Base-by-base conservation (phyloP, 2,329 filamentous ascomycete genomes). In the Pseudophaeomoniella oleicola region DNA sequence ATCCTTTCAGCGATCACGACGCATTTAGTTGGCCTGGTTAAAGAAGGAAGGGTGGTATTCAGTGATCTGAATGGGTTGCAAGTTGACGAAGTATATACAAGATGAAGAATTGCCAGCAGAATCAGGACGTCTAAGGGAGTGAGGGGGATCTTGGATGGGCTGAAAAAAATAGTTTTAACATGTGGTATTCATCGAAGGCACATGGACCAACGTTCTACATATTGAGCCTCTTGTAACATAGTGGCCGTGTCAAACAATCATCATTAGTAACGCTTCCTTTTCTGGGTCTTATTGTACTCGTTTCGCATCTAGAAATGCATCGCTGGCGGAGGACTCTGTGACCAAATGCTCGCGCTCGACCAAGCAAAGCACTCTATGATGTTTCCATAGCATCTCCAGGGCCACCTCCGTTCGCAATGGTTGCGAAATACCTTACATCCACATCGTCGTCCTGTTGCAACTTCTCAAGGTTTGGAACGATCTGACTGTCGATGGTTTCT, bases 371-470 rank as follows among this genome's bases (percentile, higher is more conserved):
- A 6, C 22, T n/a, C n/a, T n/a, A 27, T 44, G 64, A 69, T 44
- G 64, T 73, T 51, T 67, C 62, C 68, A 69, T 71, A 42, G 58
- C 62, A 52, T 71, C 70, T 41, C 62, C 61, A 45, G 63, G 52
- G 50, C 56, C 63, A 40, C 58, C 76, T 18, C 47, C 46, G 42
- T 81, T 79, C 34, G 90, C 88, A 45, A 84, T 92, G 43, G 86
- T 93, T 45, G 90, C 90, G 63, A 94, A 98, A 68, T 88, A 98
- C 59, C 90, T 78, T 53, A 98, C 90, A 63, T 98, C 90, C 49
- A 96, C 88, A 63, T 98, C 90, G 47, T 92, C 84, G 56, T 98
- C 90, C 64, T 88, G 82, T 67, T 94, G 87, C 52, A 98, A 70
- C 68, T 94, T 94, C 67, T 88, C 82, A 49, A 98, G 65, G 56